Evolutionary conservation across 441 rosid species (phyloP), one percentile per base, ranked within the genome.

Genomic region (Adansonia madagascariensis): DNA sequence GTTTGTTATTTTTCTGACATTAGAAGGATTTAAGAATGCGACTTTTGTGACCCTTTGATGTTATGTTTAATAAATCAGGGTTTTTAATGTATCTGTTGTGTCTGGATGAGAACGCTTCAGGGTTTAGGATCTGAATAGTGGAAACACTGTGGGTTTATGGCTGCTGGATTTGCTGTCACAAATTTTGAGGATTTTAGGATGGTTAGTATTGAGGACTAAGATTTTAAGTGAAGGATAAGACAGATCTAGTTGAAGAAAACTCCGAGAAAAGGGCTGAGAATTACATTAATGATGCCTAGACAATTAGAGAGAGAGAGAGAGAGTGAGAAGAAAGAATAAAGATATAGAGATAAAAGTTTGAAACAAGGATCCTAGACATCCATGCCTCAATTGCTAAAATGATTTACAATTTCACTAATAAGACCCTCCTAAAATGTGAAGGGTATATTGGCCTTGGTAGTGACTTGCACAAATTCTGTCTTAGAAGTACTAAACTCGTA

Each of bases 341-440:
- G 43, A 62, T 62, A 6, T 31, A 62, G 18, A 6, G 44, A 31
- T 31, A 31, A 10, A 12, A 62, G 67, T 14, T 3, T 27, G 31
- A 12, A 61, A 27, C 43, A 27, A 27, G 66, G 17, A 59, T 59
- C 15, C 63, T 9, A 22, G 62, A 17, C 17, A 11, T 61, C 43
- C 7, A 15, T 59, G 39, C 0, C 5, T 22, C 39, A 10, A 39
- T 22, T 59, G 6, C 15, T 59, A 22, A n/a, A 9, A 43, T 41
- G 27, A 43, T 41, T 41, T 43, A 41, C 43, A 41, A 17, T 65
- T n/a, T 65, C 52, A 17, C 14, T 17, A n/a, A 17, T 41, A 65
- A 65, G 14, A 27, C 1, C 70, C 70, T 41, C 70, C 52, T 65
- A 17, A 8, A 65, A n/a, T 17, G 70, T 65, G 27, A 65, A 65